phyloP scores from a whole-genome alignment of 2,329 filamentous ascomycete genomes.

The Tolypocladium sp. region DNA sequence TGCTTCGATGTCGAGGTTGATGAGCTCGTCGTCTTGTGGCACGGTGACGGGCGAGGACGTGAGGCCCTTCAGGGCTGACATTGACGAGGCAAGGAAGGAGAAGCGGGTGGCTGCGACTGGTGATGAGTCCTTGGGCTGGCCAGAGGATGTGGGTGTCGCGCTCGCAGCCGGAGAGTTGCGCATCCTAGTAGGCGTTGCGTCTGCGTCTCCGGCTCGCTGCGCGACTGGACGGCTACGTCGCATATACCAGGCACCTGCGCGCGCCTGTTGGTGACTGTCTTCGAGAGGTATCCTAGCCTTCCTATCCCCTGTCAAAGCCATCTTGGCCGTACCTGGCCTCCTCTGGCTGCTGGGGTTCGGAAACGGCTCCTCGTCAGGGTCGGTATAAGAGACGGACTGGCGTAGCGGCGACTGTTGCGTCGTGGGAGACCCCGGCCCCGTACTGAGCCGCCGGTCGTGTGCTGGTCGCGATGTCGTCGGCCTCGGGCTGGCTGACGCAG shows the following conservation, averaged over 20 bases:
- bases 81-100: slow-evolving; percentile 35
- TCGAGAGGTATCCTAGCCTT: slow-evolving; percentile 5
- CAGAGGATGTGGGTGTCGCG: background rate
- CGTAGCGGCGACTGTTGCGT: background rate
- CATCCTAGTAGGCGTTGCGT: slow-evolving; percentile 3
- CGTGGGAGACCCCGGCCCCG: background rate
- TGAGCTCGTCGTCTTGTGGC: slow-evolving; percentile 41
- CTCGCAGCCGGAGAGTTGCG: background rate
- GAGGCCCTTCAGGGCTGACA: slow-evolving; percentile 30
- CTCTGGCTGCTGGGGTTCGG: slow-evolving; percentile 6
- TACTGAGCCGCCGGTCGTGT: background rate
- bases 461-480: background rate
- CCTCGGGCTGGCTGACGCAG: background rate
- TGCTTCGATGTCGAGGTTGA: slow-evolving; percentile 44
- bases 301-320: slow-evolving; percentile 21
- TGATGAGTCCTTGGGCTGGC: slow-evolving; percentile 6
- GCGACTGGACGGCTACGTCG: slow-evolving; percentile 6
- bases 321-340: slow-evolving; percentile 7
- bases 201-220: background rate
- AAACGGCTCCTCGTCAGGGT: background rate
- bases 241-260: slow-evolving; percentile 13
- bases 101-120: slow-evolving; percentile 23
- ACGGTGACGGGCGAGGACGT: slow-evolving; percentile 11
- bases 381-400: background rate
- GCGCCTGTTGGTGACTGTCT: slow-evolving; percentile 6